Conservation (phyloP, 805 yeast species). For the Candida rishiriensis region DNA sequence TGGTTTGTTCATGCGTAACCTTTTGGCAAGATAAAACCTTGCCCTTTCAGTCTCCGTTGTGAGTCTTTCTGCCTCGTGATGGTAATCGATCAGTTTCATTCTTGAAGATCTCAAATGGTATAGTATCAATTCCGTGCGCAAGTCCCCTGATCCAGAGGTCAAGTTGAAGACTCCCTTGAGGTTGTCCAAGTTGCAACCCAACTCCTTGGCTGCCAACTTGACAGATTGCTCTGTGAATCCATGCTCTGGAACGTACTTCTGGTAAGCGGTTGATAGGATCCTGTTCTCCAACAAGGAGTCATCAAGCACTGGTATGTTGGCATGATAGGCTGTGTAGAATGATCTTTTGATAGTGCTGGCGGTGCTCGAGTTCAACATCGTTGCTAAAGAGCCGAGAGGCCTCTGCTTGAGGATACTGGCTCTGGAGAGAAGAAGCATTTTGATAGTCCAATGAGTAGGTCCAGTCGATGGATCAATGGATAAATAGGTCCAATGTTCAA, state of each 20-base stretch:
- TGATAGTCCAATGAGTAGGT: too few relatives aligned
- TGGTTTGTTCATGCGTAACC: slow-evolving; percentile 51
- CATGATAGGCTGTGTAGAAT: slow-evolving; percentile 36
- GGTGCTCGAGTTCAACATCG: too few relatives aligned
- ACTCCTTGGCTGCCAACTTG: slow-evolving; percentile 38
- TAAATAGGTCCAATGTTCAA: too few relatives aligned
- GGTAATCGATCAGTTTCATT: slow-evolving; percentile 30
- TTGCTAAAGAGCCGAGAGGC: too few relatives aligned
- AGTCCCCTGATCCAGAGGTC: slow-evolving; percentile 23
- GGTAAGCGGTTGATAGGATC: slow-evolving; percentile 30
- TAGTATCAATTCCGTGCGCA: slow-evolving; percentile 38
- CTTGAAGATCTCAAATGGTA: slow-evolving; percentile 45
- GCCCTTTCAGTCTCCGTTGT: slow-evolving; percentile 20
- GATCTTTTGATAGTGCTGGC: too few relatives aligned
- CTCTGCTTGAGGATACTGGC: too few relatives aligned
- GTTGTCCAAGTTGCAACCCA: slow-evolving; percentile 38
- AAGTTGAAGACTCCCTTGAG: slow-evolving; percentile 37
- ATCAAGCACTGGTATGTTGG: slow-evolving; percentile 31
- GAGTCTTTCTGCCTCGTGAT: slow-evolving; percentile 17
- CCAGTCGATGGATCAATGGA: too few relatives aligned
- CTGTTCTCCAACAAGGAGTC: slow-evolving; percentile 33
- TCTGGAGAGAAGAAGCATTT: too few relatives aligned
- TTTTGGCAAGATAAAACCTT: slow-evolving; percentile 33
- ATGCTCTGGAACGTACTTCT: slow-evolving; percentile 35
- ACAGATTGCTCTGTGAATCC: slow-evolving; percentile 43